phyloP scores from a whole-genome alignment of 495 filamentous ascomycete genomes.

The Echria macrotheca region DNA sequence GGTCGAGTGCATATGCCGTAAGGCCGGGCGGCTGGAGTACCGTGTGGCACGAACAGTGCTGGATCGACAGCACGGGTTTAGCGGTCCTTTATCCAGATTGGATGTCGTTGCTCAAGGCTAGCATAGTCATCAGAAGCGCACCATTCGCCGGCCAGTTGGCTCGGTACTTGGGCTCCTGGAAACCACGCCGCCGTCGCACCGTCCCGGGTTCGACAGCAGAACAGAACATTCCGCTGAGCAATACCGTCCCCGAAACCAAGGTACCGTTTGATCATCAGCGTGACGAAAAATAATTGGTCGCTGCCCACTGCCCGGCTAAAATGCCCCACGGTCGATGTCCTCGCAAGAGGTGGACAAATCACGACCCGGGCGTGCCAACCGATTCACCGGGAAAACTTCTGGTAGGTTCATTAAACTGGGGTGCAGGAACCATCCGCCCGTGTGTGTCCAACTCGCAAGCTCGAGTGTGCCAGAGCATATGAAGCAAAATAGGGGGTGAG shows the following conservation, averaged over 20 bases:
- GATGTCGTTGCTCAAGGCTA: slow-evolving; percentile 51
- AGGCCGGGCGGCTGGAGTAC: slow-evolving; percentile 44
- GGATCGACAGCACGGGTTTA: slow-evolving; percentile 55
- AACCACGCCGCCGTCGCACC: slow-evolving; percentile 33
- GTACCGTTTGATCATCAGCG: slow-evolving; percentile 41
- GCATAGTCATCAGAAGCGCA: slow-evolving; percentile 51
- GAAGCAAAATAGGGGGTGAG: background rate
- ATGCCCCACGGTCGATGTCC: slow-evolving; percentile 30
- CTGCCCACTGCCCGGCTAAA: slow-evolving; percentile 28
- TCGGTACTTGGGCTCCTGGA: slow-evolving; percentile 49
- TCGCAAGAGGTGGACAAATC: slow-evolving; percentile 22
- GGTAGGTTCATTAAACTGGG: slow-evolving; percentile 30
- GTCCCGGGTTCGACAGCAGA: slow-evolving; percentile 24
- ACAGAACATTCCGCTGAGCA: slow-evolving; percentile 37
- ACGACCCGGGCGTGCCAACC: slow-evolving; percentile 15
- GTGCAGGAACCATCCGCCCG: slow-evolving; percentile 45
- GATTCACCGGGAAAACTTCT: slow-evolving; percentile 20
- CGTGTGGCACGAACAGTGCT: slow-evolving; percentile 52
- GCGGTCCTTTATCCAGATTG: slow-evolving; percentile 53
- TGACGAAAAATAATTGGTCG: slow-evolving; percentile 41
- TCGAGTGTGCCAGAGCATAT: slow-evolving; percentile 25
- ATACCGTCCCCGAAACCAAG: slow-evolving; percentile 26
- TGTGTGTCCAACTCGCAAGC: slow-evolving; percentile 32
- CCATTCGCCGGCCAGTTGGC: slow-evolving; percentile 52
- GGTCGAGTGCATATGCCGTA: slow-evolving; percentile 43